Base-by-base conservation (phyloP, 2,329 filamentous ascomycete genomes). In the Ceratocystis diversiconidia region DNA sequence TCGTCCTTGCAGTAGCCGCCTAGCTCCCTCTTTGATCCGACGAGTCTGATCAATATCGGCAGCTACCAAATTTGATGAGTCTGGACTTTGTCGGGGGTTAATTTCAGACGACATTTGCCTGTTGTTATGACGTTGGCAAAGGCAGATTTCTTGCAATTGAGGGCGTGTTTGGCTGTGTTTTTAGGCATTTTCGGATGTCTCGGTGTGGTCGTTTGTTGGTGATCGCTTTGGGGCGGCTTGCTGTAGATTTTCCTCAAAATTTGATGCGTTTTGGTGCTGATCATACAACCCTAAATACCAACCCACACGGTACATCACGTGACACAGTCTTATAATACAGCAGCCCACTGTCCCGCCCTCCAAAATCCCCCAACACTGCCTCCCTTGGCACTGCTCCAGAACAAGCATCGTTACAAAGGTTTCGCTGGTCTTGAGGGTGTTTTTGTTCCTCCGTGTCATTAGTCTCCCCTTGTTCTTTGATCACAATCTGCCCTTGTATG, bases 1-100 rank as follows among this genome's bases (percentile, higher is more conserved):
- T 12, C 52, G 52, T 57, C 52, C 52, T 57, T 30, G 52, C 52
- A 57, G 52, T 6, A 57, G 52, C 52, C 22, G 52, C 52, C 52
- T 17, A 12, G 52, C 52, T 57, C 52, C 22, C 52, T n/a, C 52
- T 5, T 12, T 57, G 52, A 30, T 57, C 52, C 52, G 52, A 57
- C 52, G 52, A 57, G 52, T 57, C 52, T 57, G 52, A 61, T 43
- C 32, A 61, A 43, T 25, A 61, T 61, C 59, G 59, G 59, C 17
- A 61, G 32, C 32, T 61, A 41, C 41, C 32, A 61, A 41, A 41
- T 44, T 43, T 32, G n/a, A 10, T 59, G 25, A 19, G n/a, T 43
- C 32, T 44, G 32, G 32, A 61, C 19, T 36, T 30, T 17, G 32
- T 30, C 32, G 30, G 6, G 19, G 28, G 46, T 25, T 30, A 61